Base-by-base conservation (phyloP, 2,329 filamentous ascomycete species). In the Metarhizium sp. region DNA sequence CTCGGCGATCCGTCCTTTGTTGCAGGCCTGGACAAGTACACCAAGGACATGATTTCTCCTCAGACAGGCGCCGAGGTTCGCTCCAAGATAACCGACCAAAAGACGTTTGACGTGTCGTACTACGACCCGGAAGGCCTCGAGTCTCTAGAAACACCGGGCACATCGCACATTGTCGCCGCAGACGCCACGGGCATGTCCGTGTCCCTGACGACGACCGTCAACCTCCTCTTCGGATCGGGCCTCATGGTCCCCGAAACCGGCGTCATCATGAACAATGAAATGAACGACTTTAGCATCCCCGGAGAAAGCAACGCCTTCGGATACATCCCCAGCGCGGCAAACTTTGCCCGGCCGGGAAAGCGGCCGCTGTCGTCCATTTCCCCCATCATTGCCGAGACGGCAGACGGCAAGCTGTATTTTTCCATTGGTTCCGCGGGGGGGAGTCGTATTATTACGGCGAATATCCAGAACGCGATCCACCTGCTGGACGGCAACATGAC, bases 171-270 rank as follows among this genome's bases (percentile, higher is more conserved):
- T 1, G 84, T 88, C 0, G 73, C 83, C 0, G 83, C 84, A 1
- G 90, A 95, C 67, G 72, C 75, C 45, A 80, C 77, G 1, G 90
- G 90, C 0, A 70, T 95, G 61, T 80, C 88, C 8, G 79, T 95
- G 51, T 87, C 87, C 0, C 74, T 91, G 2, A 95, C 90, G 0
- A 91, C 88, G 0, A 95, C 90, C 0, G 75, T 95, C 58, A 95
- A 95, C 67, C 75, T 90, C 7, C 75, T 89, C 2, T 95, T 95
- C 61, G 90, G 90, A 11, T 88, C 84, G 8, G 78, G 80, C 3
- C 63, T 95, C 48, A 81, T 94, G 62, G 82, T 94, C 0, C 90
- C 90, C 0, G 88, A 94, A 65, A 94, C 89, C 0, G 90, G 90
- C 2, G 75, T 94, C 47, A 86, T 92, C 53, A 85, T 92, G 71